Evolutionary conservation across 2,329 filamentous ascomycete genomes (phyloP), one percentile per base, ranked within the genome.

Genomic region (Pseudopithomyces chartarum): DNA sequence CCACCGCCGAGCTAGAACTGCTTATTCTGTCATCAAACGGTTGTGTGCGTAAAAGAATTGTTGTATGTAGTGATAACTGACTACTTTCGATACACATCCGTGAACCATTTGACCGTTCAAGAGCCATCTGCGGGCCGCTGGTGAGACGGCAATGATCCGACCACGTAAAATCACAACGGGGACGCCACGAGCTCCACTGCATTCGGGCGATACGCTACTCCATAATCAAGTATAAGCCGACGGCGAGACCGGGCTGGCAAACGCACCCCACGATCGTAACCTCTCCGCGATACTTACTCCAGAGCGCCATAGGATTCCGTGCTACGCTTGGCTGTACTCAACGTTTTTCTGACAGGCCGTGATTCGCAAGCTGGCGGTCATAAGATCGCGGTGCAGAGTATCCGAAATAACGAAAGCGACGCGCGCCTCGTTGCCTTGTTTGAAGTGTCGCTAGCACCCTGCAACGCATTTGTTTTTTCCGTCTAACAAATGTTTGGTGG

Each of bases 341-440:
- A 42, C 38, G 17, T 19, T 39, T 50, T 29, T 11, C 22, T 50
- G 34, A 50, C 47, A 42, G 48, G 36, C 33, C 48, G 38, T 51
- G 20, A n/a, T 42, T 19, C 22, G 47, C 17, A 22, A 13, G 47
- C 19, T 43, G 23, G 36, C 26, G 23, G 48, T 51, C 48, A 51
- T 42, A 23, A 32, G 36, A n/a, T 51, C 48, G 36, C 13, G 36
- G 10, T n/a, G 36, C 48, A 11, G 34, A 32, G 38, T n/a, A 12
- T 32, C 48, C 48, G 38, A 51, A 22, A 51, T 51, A 5, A 34
- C 12, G 26, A n/a, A 22, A 19, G 34, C 23, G 36, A n/a, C 6
- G 47, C 22, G 20, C 23, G 48, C 38, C 48, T 51, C 48, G 48
- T 51, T 51, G 48, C 48, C 48, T 51, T 51, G 6, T 51, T 51